Percentiles rank a stretch among this genome's conserved stretches.
Evolutionary conservation across 371 early-diverging fungal genomes (phyloP).

Genomic region (Mucor irregularis): DNA sequence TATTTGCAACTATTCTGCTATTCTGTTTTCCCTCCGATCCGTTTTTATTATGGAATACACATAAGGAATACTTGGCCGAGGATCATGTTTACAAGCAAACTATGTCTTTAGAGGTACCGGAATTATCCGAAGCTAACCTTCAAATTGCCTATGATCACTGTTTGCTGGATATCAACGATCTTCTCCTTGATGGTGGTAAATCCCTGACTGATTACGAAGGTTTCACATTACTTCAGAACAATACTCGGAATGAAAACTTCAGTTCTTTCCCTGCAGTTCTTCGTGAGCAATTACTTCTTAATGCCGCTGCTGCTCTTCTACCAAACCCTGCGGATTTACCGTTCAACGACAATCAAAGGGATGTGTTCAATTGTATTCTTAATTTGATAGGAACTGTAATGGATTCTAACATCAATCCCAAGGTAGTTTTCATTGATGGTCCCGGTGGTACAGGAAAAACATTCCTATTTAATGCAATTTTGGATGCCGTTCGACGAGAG

Average conservation of each 20-base stretch:
- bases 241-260: too few species aligned
- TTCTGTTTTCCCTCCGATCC: slow-evolving; percentile 13
- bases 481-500: background rate
- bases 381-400: background rate
- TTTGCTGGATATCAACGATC: too few species aligned
- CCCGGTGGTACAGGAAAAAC: slow-evolving; percentile 18
- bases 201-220: too few species aligned
- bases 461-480: slow-evolving; percentile 3
- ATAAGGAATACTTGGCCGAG: background rate
- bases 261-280: too few species aligned
- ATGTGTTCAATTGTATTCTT: background rate
- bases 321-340: background rate
- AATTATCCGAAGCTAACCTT: too few species aligned
- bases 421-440: slow-evolving; percentile 15
- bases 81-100: background rate
- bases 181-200: too few species aligned
- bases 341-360: background rate
- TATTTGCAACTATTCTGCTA: slow-evolving; percentile 19
- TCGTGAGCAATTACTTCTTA: too few species aligned
- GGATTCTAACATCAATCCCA: background rate
- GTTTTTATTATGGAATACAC: background rate
- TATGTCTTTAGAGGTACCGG: too few species aligned
- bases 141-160: too few species aligned
- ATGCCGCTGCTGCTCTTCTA: background rate
- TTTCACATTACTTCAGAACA: too few species aligned